Conservation (phyloP, 495 filamentous ascomycete genomes). For the Astrothelium macrocarpum region DNA sequence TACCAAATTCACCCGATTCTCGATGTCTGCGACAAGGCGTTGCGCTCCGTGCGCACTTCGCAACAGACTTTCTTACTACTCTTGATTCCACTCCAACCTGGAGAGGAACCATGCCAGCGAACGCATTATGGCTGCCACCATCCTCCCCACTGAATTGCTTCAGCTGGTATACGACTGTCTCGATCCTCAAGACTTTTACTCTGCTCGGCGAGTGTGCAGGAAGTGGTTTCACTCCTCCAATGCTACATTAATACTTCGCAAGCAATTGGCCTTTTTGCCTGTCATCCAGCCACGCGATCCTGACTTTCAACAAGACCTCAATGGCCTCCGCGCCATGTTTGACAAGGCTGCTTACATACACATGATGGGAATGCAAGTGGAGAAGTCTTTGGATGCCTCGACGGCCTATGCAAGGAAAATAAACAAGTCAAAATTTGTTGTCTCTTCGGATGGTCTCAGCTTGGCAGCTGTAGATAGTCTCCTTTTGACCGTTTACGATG, state of each 20-base stretch:
- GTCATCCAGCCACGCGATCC: slow-evolving; percentile 8
- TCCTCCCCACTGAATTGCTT: slow-evolving; percentile 18
- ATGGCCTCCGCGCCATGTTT: slow-evolving; percentile 8
- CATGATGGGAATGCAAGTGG: slow-evolving; percentile 13
- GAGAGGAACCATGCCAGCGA: too few species aligned
- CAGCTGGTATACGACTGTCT: slow-evolving; percentile 16
- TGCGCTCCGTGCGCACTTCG: too few species aligned
- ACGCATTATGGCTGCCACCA: slow-evolving; percentile 11
- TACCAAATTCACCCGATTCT: too few species aligned
- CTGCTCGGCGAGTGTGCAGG: slow-evolving; percentile 20
- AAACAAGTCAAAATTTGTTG: background rate
- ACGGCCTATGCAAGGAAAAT: background rate
- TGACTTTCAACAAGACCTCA: background rate
- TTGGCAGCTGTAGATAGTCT: background rate
- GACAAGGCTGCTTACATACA: slow-evolving; percentile 11
- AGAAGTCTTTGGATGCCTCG: background rate
- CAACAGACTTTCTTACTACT: background rate
- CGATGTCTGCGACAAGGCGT: too few species aligned
- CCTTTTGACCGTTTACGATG: slow-evolving; percentile 13
- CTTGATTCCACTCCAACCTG: background rate
- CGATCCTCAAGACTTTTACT: slow-evolving; percentile 15
- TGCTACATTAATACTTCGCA: slow-evolving; percentile 7
- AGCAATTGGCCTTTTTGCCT: slow-evolving; percentile 16
- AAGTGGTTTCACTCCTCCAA: slow-evolving; percentile 16
- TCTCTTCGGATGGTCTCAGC: background rate